phyloP scores from a whole-genome alignment of 805 yeast genomes.

The Cyberlindnera euphorbiiphila region DNA sequence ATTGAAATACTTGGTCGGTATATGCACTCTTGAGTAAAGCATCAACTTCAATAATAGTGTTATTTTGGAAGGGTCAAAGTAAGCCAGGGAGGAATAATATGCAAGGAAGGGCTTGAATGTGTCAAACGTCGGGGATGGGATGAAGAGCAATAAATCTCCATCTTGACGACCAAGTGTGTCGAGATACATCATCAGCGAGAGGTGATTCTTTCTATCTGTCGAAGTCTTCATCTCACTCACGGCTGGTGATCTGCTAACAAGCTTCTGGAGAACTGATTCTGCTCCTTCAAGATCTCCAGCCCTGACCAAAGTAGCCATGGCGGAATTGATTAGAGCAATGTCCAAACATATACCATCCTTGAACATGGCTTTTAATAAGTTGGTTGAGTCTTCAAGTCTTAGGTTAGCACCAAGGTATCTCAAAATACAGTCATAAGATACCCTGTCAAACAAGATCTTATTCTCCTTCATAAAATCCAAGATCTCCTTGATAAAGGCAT shows the following conservation, averaged over 20 bases:
- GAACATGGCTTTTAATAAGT: conserved; percentile 4
- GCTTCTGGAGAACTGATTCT: conserved; percentile 3
- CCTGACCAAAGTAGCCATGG: conserved; percentile 8
- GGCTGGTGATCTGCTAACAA: not conserved
- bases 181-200: conserved; percentile 8
- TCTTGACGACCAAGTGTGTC: conserved; percentile 12
- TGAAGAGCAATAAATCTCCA: conserved; percentile 2
- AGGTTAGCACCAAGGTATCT: conserved; percentile 13
- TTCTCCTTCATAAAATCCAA: conserved; percentile 17
- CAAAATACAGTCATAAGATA: conserved; percentile 27
- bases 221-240: conserved; percentile 1
- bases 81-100: conserved; percentile 4
- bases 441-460: conserved; percentile 28
- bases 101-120: conserved; percentile 17
- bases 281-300: conserved; percentile 10
- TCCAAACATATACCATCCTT: conserved; percentile 13
- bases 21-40: not conserved
- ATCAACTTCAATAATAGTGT: conserved; percentile 5
- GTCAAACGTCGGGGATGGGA: conserved; percentile 14
- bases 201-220: conserved; percentile 7
- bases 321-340: conserved; percentile 7
- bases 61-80: conserved; percentile 9
- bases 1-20: conserved; percentile 2
- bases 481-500: conserved; percentile 16
- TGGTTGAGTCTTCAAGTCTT: conserved; percentile 1